These are phyloP conservation scores for Oehlia diaphana DNA, from an alignment of 192 early-diverging fungal species.

Conservation along the genomic window DNA sequence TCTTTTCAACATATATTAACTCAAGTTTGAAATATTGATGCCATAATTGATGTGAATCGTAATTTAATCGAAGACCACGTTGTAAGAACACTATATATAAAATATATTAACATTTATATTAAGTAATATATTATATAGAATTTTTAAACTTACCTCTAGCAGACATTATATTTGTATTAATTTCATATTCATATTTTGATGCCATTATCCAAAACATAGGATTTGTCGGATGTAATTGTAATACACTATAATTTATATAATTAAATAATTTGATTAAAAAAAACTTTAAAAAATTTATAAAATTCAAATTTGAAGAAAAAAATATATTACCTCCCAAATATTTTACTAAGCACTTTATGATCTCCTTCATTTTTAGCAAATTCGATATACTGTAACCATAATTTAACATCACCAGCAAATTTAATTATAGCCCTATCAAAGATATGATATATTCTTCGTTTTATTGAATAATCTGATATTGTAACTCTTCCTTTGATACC, in stretches of 20 bases:
- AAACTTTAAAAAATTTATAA: neutral
- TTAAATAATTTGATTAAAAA: neutral
- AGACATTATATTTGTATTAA: constrained; percentile 75
- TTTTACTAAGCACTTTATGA: constrained; percentile 62
- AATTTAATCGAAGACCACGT: constrained; percentile 82
- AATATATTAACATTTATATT: neutral
- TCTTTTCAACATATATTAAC: constrained; percentile 83
- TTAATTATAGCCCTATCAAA: constrained; percentile 77
- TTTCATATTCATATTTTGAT: constrained; percentile 85
- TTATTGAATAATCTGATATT: constrained; percentile 75
- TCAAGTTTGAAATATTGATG: constrained; percentile 94
- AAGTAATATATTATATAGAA: neutral
- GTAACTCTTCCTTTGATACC: constrained; percentile 42
- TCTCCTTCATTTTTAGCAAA: constrained; percentile 62
- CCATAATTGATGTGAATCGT: constrained; percentile 74
- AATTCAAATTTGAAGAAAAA: too few relatives aligned
- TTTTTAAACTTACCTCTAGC: constrained; percentile 57
- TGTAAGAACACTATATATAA: constrained; percentile 68
- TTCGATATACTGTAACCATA: constrained; percentile 95
- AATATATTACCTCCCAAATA: constrained; percentile 66
- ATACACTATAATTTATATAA: constrained; percentile 52
- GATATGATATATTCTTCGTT: constrained; percentile 72
- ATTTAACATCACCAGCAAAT: constrained; percentile 72
- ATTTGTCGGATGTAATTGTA: constrained; percentile 84
- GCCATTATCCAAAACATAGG: constrained; percentile 88